These are phyloP conservation scores for Ceratocystis ficicola DNA, from an alignment of 2,329 filamentous ascomycete species.

Conservation along the genomic window DNA sequence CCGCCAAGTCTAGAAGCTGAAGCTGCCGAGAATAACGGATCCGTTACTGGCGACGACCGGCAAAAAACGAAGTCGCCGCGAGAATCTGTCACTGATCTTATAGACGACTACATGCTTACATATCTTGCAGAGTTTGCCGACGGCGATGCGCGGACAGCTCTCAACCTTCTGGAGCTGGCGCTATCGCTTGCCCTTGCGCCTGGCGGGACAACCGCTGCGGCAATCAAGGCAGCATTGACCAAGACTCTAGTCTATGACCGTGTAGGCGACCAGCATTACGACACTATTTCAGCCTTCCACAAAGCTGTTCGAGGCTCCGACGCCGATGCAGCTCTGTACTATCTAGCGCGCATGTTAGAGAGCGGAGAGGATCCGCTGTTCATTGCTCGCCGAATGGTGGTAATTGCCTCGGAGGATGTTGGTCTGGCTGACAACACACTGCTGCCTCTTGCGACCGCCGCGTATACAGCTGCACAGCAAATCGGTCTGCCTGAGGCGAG, in stretches of 20 bases:
- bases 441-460: conserved; percentile 69
- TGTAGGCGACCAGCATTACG: conserved; percentile 91
- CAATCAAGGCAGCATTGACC: conserved; percentile 71
- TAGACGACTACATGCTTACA: conserved; percentile 62
- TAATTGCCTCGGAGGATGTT: conserved; percentile 89
- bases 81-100: conserved; percentile 34
- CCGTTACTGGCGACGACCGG: not conserved
- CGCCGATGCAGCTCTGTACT: conserved; percentile 81
- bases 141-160: conserved; percentile 81
- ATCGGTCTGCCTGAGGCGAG: conserved; percentile 91
- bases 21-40: not conserved
- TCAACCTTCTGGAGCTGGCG: conserved; percentile 84
- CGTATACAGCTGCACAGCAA: conserved; percentile 80
- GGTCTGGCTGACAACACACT: conserved; percentile 79
- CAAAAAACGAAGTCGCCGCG: not conserved
- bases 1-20: not conserved
- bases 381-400: conserved; percentile 82
- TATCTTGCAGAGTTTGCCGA: conserved; percentile 83
- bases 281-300: conserved; percentile 93
- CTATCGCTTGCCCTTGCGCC: conserved; percentile 56
- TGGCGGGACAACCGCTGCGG: conserved; percentile 55
- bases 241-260: conserved; percentile 92
- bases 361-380: conserved; percentile 89
- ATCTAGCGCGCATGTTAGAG: conserved; percentile 88
- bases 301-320: conserved; percentile 85